Percentiles rank a stretch among this genome's conserved stretches.
phyloP scores from a whole-genome alignment of 345 rosid species.

The Salix udensis region DNA sequence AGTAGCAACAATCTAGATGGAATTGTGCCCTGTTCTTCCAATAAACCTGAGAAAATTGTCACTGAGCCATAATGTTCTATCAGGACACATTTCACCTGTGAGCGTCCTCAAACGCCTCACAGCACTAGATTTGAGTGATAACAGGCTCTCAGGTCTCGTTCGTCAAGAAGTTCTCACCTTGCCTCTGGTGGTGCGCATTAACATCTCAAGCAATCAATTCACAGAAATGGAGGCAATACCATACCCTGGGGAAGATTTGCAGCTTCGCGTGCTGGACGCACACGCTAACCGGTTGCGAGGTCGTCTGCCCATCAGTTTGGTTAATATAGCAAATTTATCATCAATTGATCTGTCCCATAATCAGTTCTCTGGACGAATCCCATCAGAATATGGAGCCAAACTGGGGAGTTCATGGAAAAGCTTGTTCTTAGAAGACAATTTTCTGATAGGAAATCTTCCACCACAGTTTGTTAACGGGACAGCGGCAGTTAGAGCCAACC shows the following conservation, averaged over 20 bases:
- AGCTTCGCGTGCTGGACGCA: slow-evolving; percentile 40
- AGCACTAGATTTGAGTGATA: slow-evolving; percentile 41
- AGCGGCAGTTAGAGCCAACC: slow-evolving; percentile 36
- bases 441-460: slow-evolving; percentile 44
- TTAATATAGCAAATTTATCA: slow-evolving; percentile 28
- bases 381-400: slow-evolving; percentile 34
- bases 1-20: slow-evolving; percentile 42
- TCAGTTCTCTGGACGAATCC: slow-evolving; percentile 41
- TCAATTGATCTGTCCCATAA: slow-evolving; percentile 43
- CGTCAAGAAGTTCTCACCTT: slow-evolving; percentile 33
- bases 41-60: slow-evolving; percentile 38
- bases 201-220: slow-evolving; percentile 47
- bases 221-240: slow-evolving; percentile 25
- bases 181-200: slow-evolving; percentile 30
- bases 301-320: slow-evolving; percentile 42
- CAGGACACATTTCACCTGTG: slow-evolving; percentile 41
- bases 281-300: slow-evolving; percentile 46
- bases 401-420: slow-evolving; percentile 41
- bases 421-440: slow-evolving; percentile 31
- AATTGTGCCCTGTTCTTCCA: slow-evolving; percentile 45
- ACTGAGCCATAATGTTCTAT: slow-evolving; percentile 34
- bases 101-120: slow-evolving; percentile 28
- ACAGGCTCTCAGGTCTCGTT: slow-evolving; percentile 42
- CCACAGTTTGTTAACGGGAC: slow-evolving; percentile 22
- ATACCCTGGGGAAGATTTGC: slow-evolving; percentile 22